phyloP scores from a whole-genome alignment of 257 asterid genomes.

The Apocynum venetum region DNA sequence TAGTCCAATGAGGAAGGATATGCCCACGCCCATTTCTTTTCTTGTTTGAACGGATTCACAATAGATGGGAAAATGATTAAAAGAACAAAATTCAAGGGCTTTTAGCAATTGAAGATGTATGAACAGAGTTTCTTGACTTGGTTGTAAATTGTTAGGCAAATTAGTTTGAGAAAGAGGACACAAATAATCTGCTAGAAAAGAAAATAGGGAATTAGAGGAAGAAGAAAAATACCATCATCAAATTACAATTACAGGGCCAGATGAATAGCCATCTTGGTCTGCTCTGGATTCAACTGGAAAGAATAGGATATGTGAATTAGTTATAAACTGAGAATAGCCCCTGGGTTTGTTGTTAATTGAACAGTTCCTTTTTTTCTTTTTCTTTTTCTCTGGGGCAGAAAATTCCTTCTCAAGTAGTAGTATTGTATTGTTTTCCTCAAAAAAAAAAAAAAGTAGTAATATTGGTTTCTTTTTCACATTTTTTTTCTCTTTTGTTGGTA shows the following conservation, averaged over 20 bases:
- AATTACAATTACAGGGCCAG: neutral
- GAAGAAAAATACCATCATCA: neutral
- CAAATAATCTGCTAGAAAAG: neutral
- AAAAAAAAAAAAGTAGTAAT: no score
- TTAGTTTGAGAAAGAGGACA: neutral
- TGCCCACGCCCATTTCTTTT: conserved; percentile 58
- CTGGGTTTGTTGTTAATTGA: no score
- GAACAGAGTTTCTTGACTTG: neutral
- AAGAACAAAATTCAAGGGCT: neutral
- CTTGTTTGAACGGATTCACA: neutral
- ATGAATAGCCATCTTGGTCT: neutral
- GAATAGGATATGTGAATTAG: no score
- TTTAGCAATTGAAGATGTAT: neutral
- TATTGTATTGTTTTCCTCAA: no score
- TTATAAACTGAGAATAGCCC: no score
- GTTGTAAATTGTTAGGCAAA: neutral
- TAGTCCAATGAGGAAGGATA: conserved; percentile 61
- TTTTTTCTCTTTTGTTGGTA: neutral
- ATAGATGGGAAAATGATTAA: neutral
- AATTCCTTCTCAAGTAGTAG: no score
- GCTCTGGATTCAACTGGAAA: neutral
- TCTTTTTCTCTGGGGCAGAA: no score
- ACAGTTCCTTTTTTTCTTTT: no score
- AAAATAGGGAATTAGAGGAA: neutral
- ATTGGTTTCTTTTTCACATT: no score